Base-by-base conservation (phyloP, 2,329 filamentous ascomycete species). In the Beauveria bassiana region DNA sequence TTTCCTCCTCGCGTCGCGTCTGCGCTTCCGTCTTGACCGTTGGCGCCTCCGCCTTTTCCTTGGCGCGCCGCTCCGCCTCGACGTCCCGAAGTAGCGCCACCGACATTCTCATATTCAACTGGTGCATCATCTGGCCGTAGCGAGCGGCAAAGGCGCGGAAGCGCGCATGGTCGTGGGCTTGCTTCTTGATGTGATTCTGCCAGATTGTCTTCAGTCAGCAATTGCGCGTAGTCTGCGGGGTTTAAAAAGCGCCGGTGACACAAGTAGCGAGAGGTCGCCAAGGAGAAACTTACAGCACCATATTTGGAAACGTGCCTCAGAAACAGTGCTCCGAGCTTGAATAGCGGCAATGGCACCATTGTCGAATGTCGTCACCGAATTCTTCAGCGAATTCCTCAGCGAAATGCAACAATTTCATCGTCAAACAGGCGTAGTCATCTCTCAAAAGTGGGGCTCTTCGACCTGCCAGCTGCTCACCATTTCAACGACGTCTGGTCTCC, bases 341-440 rank as follows among this genome's bases (percentile, higher is more conserved):
- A 88, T 20, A 88, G 76, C 22, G 86, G 86, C 45, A 88, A 77
- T 61, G 85, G 80, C 50, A 88, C 85, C 86, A 88, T 88, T 88
- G 59, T 64, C 63, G 64, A 60, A 12, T 45, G 4, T 34, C 4
- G n/a, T 38, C 34, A 16, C 34, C 12, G 6, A 38, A 16, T 64
- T 52, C 50, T 26, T 22, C 34, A 20, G 26, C 20, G 5, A 61
- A 28, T 54, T 54, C 42, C n/a, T 52, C 49, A 16, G n/a, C 31
- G n/a, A 40, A 26, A 31, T 59, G 26, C 38, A 59, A 40, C 18
- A 53, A 31, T 59, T 16, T 26, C 26, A 22, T 53, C n/a, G 9
- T 6, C 57, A 52, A 50, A 42, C 46, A 14, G 28, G 1, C 5
- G 49, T 34, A 50, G 49, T 53, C 57, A 60, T 59, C 45, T 18